A percentile compares a stretch with the other conserved stretches of the same genome.
Conservation (phyloP, 768 basidiomycete genomes). For the Xanthoconium stramineum region DNA sequence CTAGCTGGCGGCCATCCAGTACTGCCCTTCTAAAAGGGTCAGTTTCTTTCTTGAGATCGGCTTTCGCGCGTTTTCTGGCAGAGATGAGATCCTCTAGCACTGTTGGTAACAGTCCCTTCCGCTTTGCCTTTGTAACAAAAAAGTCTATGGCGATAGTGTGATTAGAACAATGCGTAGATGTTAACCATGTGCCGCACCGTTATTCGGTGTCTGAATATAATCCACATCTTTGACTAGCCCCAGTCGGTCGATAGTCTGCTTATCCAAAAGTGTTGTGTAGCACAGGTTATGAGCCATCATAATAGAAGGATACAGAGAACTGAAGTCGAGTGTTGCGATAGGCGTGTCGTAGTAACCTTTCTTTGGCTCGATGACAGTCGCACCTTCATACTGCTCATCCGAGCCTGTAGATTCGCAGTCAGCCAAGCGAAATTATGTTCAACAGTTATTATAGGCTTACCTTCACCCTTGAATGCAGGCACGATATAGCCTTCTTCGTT, state of each 20-base stretch:
- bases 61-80: slow-evolving; percentile 92
- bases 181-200: slow-evolving; percentile 50
- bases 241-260: slow-evolving; percentile 70
- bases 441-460: slow-evolving; percentile 34
- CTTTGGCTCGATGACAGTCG: slow-evolving; percentile 96
- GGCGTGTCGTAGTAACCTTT: slow-evolving; percentile 96
- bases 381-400: slow-evolving; percentile 98
- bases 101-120: slow-evolving; percentile 89
- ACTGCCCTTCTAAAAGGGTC: slow-evolving; percentile 98
- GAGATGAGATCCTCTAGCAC: slow-evolving; percentile 91
- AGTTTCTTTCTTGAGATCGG: slow-evolving; percentile 93
- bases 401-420: slow-evolving; percentile 46
- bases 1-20: slow-evolving; percentile 93
- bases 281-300: slow-evolving; percentile 99
- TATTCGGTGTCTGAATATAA: slow-evolving; percentile 94
- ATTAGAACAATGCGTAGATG: background rate
- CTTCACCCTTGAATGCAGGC: slow-evolving; percentile 83
- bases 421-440: background rate
- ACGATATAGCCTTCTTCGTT: slow-evolving; percentile 89
- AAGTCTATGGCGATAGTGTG: slow-evolving; percentile 53
- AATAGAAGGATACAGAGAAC: slow-evolving; percentile 97
- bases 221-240: slow-evolving; percentile 79
- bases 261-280: slow-evolving; percentile 94
- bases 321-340: slow-evolving; percentile 98
- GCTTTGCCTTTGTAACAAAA: slow-evolving; percentile 66